phyloP scores from a whole-genome alignment of 345 rosid species.

The Psidium friedrichsthalianum region DNA sequence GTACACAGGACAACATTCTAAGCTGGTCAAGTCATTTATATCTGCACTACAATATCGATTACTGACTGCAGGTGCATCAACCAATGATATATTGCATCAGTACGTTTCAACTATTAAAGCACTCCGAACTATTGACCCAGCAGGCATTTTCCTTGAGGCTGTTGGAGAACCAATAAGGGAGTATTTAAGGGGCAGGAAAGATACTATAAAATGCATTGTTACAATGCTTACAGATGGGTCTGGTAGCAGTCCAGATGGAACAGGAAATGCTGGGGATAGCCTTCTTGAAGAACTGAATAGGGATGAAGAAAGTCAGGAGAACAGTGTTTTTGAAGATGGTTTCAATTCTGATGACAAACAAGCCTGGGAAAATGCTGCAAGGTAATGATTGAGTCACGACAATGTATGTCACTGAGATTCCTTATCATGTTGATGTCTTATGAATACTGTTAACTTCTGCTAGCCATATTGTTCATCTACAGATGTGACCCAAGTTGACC shows the following conservation, averaged over 20 bases:
- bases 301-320: constrained; percentile 84
- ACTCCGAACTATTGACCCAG: constrained; percentile 81
- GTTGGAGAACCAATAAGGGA: constrained; percentile 97
- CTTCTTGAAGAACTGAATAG: constrained; percentile 95
- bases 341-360: constrained; percentile 81
- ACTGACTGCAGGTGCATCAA: constrained; percentile 98
- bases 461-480: neutral
- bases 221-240: constrained; percentile 97
- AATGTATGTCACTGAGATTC: neutral
- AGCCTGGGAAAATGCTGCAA: constrained; percentile 67
- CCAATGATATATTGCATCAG: constrained; percentile 97
- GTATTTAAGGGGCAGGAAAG: constrained; percentile 84
- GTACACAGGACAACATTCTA: constrained; percentile 92
- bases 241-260: constrained; percentile 72
- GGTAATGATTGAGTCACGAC: constrained; percentile 17
- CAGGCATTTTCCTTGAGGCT: constrained; percentile 91
- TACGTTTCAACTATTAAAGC: constrained; percentile 96
- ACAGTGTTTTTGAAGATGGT: constrained; percentile 56
- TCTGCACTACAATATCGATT: constrained; percentile 77
- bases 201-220: constrained; percentile 90
- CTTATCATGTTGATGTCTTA: neutral
- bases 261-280: constrained; percentile 84
- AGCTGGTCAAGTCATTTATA: constrained; percentile 83
- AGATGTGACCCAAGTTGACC: neutral
- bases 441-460: neutral